phyloP scores from a whole-genome alignment of 139 green algal genomes.

The Ettlia oleoabundans region DNA sequence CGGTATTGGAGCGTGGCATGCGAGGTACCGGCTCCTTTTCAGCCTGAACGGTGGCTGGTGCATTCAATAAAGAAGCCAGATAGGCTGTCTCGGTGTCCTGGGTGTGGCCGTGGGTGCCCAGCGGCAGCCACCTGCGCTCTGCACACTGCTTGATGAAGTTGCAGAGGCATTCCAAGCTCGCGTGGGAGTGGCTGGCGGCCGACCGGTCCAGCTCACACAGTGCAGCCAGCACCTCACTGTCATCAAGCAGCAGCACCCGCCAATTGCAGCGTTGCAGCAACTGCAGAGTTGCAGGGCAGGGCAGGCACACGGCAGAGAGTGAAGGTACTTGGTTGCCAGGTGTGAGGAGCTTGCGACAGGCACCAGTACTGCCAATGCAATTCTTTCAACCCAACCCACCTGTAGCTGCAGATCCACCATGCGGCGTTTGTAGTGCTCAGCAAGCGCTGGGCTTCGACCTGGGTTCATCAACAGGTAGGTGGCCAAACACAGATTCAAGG shows the following conservation, averaged over 20 bases:
- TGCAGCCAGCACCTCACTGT: background rate
- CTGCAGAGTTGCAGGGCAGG: background rate
- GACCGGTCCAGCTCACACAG: no score
- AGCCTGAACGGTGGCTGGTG: no score
- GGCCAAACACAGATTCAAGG: background rate
- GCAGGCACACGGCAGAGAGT: background rate
- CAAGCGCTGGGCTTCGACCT: background rate
- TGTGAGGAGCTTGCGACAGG: background rate
- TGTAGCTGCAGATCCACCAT: background rate
- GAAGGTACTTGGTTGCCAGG: no score
- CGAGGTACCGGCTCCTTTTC: no score
- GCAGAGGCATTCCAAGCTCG: background rate
- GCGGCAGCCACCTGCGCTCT: background rate
- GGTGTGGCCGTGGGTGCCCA: constrained; percentile 5
- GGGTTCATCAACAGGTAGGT: background rate
- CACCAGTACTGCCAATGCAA: background rate
- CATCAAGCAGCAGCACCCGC: constrained; percentile 11
- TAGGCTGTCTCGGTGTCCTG: background rate
- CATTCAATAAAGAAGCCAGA: no score
- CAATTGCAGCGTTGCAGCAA: constrained; percentile 20
- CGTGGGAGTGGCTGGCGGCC: background rate
- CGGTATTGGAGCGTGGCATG: no score
- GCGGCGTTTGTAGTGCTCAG: background rate
- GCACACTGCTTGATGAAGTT: background rate
- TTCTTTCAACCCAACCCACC: background rate